These are phyloP conservation scores for Chrysochromulina tobinii DNA, from an alignment of 78 protist species.

Conservation along the genomic window DNA sequence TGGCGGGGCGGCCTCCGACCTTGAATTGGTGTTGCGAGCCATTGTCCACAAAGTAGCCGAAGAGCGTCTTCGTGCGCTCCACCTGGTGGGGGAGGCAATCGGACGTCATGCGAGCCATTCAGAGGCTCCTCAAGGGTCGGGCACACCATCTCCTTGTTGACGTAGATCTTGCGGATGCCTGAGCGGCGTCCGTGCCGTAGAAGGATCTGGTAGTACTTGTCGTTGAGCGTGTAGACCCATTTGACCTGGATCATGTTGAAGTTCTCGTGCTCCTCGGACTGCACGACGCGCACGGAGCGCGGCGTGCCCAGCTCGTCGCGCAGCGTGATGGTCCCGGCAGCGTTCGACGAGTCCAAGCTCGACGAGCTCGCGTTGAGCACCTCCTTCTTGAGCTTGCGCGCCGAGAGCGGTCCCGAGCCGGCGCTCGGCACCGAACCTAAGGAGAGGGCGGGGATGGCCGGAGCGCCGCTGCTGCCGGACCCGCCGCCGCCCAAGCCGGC, in stretches of 20 bases:
- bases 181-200: not conserved
- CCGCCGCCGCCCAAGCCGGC: too few relatives aligned
- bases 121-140: too few relatives aligned
- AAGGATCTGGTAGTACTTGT: not conserved
- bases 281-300: slow-evolving; percentile 12
- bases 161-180: slow-evolving; percentile 9
- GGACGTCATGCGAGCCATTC: too few relatives aligned
- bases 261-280: not conserved
- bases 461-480: too few relatives aligned
- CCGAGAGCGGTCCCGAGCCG: not conserved
- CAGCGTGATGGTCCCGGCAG: not conserved
- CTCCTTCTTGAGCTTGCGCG: not conserved
- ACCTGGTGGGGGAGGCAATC: not conserved
- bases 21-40: not conserved
- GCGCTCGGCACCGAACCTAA: too few relatives aligned
- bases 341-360: not conserved
- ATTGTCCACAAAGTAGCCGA: not conserved
- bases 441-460: too few relatives aligned
- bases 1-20: not conserved
- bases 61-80: not conserved
- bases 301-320: not conserved
- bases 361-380: not conserved
- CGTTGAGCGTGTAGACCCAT: not conserved
- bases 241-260: not conserved
- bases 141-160: not conserved